Conservation (phyloP, 148 eudicot species). For the Persicaria tinctoria region DNA sequence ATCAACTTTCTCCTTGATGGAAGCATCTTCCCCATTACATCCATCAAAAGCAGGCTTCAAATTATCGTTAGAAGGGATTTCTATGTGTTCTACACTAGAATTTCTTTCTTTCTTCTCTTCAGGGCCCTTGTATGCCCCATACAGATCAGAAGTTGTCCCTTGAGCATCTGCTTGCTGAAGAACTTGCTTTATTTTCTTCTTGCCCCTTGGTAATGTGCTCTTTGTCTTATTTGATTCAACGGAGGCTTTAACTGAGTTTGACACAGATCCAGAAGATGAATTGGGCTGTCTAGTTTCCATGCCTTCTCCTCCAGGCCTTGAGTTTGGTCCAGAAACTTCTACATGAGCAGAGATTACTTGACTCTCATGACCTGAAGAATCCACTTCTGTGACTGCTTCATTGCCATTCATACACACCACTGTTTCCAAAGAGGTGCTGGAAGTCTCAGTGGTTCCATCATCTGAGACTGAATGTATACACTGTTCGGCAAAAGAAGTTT, state of each 20-base stretch:
- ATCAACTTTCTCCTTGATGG: constrained; percentile 24
- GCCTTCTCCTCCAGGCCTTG: constrained; percentile 27
- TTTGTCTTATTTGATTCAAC: constrained; percentile 41
- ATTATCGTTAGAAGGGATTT: constrained; percentile 18
- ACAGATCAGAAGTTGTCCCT: constrained; percentile 71
- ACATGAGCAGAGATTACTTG: constrained; percentile 24
- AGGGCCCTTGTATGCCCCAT: constrained; percentile 82
- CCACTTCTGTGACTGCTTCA: constrained; percentile 22
- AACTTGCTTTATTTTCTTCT: constrained; percentile 59
- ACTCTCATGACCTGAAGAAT: constrained; percentile 16
- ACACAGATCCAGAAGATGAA: constrained; percentile 29
- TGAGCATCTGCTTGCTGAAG: constrained; percentile 78
- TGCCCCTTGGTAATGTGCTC: constrained; percentile 32
- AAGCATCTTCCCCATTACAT: constrained; percentile 21
- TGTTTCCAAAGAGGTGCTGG: background rate
- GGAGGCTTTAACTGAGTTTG: constrained; percentile 23
- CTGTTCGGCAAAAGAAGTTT: background rate
- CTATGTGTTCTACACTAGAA: constrained; percentile 24
- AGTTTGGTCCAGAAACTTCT: constrained; percentile 23
- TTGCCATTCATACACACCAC: constrained; percentile 9
- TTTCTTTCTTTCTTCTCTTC: constrained; percentile 59
- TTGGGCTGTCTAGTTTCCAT: constrained; percentile 24
- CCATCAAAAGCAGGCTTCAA: constrained; percentile 21
- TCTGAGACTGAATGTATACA: no score
- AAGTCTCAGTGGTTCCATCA: background rate